Conservation (phyloP, 192 early-diverging fungal species). For the Backusella macrospora region DNA sequence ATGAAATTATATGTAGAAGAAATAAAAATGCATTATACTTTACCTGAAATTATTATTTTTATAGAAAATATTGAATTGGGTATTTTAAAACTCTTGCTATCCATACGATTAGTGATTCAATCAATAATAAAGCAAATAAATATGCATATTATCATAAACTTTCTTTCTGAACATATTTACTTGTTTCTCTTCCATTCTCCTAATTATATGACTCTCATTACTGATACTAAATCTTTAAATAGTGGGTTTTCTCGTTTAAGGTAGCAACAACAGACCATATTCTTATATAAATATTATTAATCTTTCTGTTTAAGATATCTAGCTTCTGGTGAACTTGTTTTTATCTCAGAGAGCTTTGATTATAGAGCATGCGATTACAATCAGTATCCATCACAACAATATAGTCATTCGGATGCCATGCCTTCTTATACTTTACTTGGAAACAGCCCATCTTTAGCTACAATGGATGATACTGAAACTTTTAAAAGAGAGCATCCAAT, state of each 20-base stretch:
- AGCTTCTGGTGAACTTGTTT: not conserved
- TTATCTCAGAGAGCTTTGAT: not conserved
- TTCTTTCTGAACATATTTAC: no score
- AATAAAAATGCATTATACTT: no score
- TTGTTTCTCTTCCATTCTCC: no score
- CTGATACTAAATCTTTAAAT: not conserved
- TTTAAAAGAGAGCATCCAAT: conserved; percentile 14
- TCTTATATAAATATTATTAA: not conserved
- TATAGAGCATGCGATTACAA: not conserved
- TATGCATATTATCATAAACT: no score
- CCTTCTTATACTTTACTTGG: not conserved
- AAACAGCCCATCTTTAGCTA: not conserved
- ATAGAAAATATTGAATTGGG: no score
- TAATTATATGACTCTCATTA: not conserved
- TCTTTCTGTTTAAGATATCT: not conserved
- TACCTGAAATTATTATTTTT: no score
- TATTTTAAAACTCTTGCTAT: no score
- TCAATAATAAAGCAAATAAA: no score
- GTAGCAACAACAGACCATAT: not conserved
- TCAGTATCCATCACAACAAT: not conserved
- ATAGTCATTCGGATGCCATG: not conserved
- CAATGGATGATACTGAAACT: not conserved
- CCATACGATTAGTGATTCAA: no score
- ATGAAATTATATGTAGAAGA: no score
- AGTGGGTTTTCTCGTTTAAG: conserved; percentile 1